Evolutionary conservation across 1,139 yeast species (phyloP).

Genomic region (Diutina pseudorugosa): DNA sequence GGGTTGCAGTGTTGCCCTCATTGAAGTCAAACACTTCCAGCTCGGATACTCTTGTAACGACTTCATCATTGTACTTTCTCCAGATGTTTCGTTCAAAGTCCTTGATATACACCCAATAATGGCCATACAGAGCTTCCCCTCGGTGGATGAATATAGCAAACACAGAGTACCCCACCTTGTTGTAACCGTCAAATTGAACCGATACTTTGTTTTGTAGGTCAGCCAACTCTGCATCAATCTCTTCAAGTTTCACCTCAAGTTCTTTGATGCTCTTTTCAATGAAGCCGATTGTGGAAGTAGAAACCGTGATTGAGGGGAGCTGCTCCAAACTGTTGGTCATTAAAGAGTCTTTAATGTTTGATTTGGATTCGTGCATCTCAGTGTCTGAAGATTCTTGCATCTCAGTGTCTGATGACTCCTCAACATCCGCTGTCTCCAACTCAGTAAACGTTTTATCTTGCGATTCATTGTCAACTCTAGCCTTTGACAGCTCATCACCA

Average conservation of each 20-base stretch:
- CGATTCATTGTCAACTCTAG: not conserved
- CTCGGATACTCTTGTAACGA: conserved; percentile 65
- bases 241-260: conserved; percentile 25
- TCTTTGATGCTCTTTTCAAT: conserved; percentile 21
- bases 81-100: conserved; percentile 58
- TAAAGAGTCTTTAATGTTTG: no score
- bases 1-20: conserved; percentile 78
- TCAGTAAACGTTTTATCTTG: not conserved
- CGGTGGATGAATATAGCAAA: conserved; percentile 92
- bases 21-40: conserved; percentile 67
- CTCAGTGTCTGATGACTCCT: not conserved
- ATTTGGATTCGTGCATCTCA: no score
- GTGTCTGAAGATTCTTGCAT: no score
- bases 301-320: not conserved
- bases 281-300: conserved; percentile 23
- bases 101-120: conserved; percentile 87
- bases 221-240: conserved; percentile 25
- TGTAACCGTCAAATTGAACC: conserved; percentile 48
- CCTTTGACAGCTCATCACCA: not conserved
- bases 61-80: conserved; percentile 89
- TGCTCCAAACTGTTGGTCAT: not conserved
- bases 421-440: not conserved
- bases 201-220: conserved; percentile 36
- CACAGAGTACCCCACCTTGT: conserved; percentile 59
- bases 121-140: conserved; percentile 94